Percentiles rank a stretch among this genome's conserved stretches.
phyloP scores from a whole-genome alignment of 371 early-diverging fungal species.

The Apophysomyces variabilis region DNA sequence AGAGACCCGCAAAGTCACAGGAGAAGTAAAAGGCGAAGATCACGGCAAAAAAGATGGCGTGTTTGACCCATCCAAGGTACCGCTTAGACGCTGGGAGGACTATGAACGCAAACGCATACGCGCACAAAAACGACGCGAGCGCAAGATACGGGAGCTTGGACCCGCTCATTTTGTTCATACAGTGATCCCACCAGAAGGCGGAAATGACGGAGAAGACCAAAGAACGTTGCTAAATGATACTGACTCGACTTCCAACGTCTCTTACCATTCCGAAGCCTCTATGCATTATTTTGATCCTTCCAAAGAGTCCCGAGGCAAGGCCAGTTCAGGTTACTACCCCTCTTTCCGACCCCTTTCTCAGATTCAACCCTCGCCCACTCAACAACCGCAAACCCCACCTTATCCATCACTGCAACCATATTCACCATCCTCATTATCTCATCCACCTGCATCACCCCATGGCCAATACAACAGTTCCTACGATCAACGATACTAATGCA shows the following conservation, averaged over 20 bases:
- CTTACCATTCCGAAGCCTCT: slow-evolving; percentile 7
- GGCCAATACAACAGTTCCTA: slow-evolving; percentile 13
- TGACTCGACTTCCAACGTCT: slow-evolving; percentile 1
- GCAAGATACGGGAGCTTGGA: slow-evolving; percentile 38
- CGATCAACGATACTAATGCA: slow-evolving; percentile 7
- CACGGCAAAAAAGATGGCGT: slow-evolving; percentile 64
- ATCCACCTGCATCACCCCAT: slow-evolving; percentile 10
- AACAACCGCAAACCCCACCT: neutral
- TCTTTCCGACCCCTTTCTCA: slow-evolving; percentile 25
- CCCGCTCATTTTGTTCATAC: slow-evolving; percentile 26
- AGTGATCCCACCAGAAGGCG: slow-evolving; percentile 15
- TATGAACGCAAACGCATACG: slow-evolving; percentile 30
- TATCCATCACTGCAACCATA: neutral
- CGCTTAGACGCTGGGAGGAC: slow-evolving; percentile 67
- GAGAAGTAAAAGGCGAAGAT: slow-evolving; percentile 77
- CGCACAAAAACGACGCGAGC: slow-evolving; percentile 53
- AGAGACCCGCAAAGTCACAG: slow-evolving; percentile 83
- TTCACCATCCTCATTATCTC: slow-evolving; percentile 6
- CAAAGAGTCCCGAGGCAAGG: slow-evolving; percentile 36
- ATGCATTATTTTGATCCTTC: slow-evolving; percentile 41
- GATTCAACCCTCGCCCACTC: slow-evolving; percentile 8
- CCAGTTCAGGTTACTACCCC: slow-evolving; percentile 33
- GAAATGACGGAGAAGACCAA: slow-evolving; percentile 16
- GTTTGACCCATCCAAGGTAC: slow-evolving; percentile 52
- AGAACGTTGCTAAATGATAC: neutral